phyloP scores from a whole-genome alignment of 1,139 yeast genomes.

The Yamadazyma buinensis region DNA sequence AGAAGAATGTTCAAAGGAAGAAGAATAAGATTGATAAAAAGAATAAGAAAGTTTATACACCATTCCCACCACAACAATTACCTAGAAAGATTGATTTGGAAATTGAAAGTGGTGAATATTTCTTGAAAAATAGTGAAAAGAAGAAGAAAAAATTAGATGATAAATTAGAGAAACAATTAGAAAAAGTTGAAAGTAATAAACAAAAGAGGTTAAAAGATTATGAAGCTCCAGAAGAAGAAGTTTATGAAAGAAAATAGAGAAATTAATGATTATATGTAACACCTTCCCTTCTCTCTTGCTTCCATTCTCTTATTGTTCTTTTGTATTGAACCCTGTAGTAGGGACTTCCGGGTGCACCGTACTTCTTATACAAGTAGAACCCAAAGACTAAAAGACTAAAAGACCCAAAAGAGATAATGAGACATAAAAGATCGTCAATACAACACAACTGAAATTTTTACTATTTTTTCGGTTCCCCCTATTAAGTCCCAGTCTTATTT shows the following conservation, averaged over 20 bases:
- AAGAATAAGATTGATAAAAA: constrained; percentile 30
- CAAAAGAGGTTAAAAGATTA: constrained; percentile 74
- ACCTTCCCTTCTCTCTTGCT: no score
- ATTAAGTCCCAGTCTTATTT: no score
- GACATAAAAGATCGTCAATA: no score
- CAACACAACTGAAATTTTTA: no score
- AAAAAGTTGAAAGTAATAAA: constrained; percentile 60
- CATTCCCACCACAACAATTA: constrained; percentile 97
- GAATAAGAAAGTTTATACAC: constrained; percentile 89
- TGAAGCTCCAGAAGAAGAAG: constrained; percentile 78
- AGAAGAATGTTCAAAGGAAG: constrained; percentile 92
- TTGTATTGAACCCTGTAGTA: no score
- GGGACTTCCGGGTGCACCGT: no score
- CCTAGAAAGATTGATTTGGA: constrained; percentile 97
- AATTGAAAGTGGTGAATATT: constrained; percentile 98
- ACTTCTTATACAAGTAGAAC: no score
- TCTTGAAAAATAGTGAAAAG: constrained; percentile 82
- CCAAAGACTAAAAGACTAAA: no score
- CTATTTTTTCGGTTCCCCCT: no score
- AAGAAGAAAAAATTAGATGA: constrained; percentile 68
- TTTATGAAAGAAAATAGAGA: constrained; percentile 20
- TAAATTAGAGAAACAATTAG: constrained; percentile 76
- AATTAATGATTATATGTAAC: not conserved
- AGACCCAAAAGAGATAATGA: no score
- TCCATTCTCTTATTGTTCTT: no score